Evolutionary conservation across 2,329 filamentous ascomycete genomes (phyloP).

Genomic region (Pestalotiopsis sp.): DNA sequence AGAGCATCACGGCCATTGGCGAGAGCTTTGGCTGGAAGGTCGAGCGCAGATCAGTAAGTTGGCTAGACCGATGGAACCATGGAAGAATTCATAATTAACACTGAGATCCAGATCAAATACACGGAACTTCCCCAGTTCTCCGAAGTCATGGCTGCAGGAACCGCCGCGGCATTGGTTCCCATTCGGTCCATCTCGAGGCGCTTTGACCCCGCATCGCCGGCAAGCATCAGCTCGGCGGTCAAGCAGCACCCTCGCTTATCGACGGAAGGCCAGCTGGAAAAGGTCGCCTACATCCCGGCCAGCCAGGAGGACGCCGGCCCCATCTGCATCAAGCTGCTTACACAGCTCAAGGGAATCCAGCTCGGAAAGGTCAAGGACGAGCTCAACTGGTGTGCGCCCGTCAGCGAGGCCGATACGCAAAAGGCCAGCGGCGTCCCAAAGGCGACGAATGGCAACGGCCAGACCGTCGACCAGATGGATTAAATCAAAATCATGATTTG

Average conservation of each 20-base stretch:
- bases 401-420: conserved; percentile 47
- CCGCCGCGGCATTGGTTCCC: conserved; percentile 87
- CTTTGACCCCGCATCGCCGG: conserved; percentile 37
- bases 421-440: conserved; percentile 37
- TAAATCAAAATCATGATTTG: conserved; percentile 18
- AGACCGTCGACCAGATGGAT: conserved; percentile 40
- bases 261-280: conserved; percentile 45
- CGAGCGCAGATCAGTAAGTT: conserved; percentile 69
- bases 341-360: conserved; percentile 83
- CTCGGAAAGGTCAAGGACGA: conserved; percentile 75
- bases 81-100: neutral
- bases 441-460: conserved; percentile 25
- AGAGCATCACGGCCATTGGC: conserved; percentile 77
- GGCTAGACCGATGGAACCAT: neutral
- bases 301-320: conserved; percentile 71
- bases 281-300: conserved; percentile 56
- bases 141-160: conserved; percentile 91
- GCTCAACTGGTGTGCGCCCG: conserved; percentile 69
- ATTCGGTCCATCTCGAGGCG: conserved; percentile 86
- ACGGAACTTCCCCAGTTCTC: conserved; percentile 54
- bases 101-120: conserved; percentile 61
- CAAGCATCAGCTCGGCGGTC: conserved; percentile 39
- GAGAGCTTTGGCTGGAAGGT: conserved; percentile 81
- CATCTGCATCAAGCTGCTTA: conserved; percentile 71
- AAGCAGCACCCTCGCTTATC: conserved; percentile 41